Conservation (phyloP, 1,284 basidiomycete genomes). For the Puccinia novopanici region DNA sequence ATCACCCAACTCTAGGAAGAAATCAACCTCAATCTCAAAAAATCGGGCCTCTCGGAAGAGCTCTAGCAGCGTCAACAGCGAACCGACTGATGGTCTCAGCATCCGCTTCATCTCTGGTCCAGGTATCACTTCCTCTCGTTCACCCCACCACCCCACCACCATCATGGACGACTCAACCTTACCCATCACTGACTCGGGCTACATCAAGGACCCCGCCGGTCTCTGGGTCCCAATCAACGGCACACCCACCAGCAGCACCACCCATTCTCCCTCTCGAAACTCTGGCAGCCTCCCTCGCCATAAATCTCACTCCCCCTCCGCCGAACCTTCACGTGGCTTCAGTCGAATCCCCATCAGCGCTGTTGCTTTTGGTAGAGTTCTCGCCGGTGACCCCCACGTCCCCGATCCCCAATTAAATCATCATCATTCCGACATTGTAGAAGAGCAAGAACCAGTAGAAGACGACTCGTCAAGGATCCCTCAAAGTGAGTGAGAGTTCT, state of each 20-base stretch:
- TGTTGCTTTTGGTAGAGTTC: slow-evolving; percentile 40
- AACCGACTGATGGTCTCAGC: slow-evolving; percentile 41
- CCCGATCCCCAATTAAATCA: slow-evolving; percentile 1
- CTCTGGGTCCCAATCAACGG: slow-evolving; percentile 24
- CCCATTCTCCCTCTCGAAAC: background rate
- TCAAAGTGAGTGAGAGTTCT: slow-evolving; percentile 32
- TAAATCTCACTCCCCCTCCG: background rate
- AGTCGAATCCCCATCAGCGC: slow-evolving; percentile 47
- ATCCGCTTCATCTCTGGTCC: slow-evolving; percentile 48
- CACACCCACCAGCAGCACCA: background rate
- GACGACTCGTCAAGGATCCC: background rate
- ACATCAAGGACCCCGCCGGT: slow-evolving; percentile 17
- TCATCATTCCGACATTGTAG: background rate
- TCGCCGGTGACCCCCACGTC: slow-evolving; percentile 27
- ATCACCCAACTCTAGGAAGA: too few species aligned
- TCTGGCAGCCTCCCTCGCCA: background rate
- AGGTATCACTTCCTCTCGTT: slow-evolving; percentile 25
- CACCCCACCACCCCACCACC: background rate
- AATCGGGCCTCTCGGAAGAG: background rate
- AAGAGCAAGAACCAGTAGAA: slow-evolving; percentile 15
- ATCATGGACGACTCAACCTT: slow-evolving; percentile 10
- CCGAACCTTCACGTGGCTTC: slow-evolving; percentile 25
- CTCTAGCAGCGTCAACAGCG: background rate
- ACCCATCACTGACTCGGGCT: slow-evolving; percentile 26
- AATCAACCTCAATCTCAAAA: background rate